A percentile compares a stretch with the other conserved stretches of the same genome.
phyloP scores from a whole-genome alignment of 495 filamentous ascomycete genomes.

The Penicillium bovifimosum region DNA sequence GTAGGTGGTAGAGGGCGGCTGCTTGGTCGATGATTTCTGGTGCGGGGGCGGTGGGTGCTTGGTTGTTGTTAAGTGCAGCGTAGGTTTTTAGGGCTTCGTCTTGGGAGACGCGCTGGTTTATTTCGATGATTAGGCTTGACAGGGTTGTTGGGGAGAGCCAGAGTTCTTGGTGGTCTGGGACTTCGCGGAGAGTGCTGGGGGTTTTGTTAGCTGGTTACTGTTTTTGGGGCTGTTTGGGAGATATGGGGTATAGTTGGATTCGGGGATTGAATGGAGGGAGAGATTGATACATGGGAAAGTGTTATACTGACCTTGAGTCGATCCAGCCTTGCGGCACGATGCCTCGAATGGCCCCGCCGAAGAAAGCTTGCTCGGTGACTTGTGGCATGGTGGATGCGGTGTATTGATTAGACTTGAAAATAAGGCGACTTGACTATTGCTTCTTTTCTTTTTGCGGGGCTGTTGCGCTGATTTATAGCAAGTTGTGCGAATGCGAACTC shows the following conservation, averaged over 20 bases:
- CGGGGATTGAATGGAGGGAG: background rate
- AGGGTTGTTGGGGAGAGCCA: constrained; percentile 74
- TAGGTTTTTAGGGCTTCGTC: constrained; percentile 32
- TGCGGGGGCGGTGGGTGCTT: constrained; percentile 12
- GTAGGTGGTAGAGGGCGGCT: constrained; percentile 62
- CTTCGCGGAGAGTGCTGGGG: constrained; percentile 69
- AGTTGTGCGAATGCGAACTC: background rate
- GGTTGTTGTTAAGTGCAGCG: constrained; percentile 19
- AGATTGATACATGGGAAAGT: background rate
- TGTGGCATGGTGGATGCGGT: constrained; percentile 31
- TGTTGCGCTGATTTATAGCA: background rate
- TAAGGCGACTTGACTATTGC: background rate
- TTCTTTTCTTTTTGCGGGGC: background rate
- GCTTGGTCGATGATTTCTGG: constrained; percentile 56
- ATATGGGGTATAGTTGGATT: background rate
- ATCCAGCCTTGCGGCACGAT: constrained; percentile 67
- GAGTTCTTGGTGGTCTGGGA: constrained; percentile 93
- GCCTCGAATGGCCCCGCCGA: constrained; percentile 73
- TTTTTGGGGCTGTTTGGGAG: background rate
- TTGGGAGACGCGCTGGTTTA: constrained; percentile 63
- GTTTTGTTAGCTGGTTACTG: constrained; percentile 7
- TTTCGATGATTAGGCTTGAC: constrained; percentile 81
- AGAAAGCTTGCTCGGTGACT: constrained; percentile 60
- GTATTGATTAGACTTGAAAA: background rate
- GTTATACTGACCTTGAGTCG: constrained; percentile 66